A percentile compares a stretch with the other conserved stretches of the same genome.
phyloP scores from a whole-genome alignment of 2,329 filamentous ascomycete genomes.

The Elsinoe fawcettii region DNA sequence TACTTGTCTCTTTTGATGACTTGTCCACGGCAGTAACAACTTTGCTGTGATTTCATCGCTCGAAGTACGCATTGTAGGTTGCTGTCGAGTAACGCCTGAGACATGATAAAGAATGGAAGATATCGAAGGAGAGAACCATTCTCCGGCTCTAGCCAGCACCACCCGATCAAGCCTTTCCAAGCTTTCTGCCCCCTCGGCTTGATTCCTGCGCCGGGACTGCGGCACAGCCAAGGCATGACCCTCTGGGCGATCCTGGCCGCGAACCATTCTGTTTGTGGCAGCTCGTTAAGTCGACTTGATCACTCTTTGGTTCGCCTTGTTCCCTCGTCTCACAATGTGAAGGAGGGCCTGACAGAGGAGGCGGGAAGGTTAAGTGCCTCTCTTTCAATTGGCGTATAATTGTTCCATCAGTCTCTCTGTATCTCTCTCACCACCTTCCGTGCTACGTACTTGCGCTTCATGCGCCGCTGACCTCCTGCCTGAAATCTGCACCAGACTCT shows the following conservation, averaged over 20 bases:
- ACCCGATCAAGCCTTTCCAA: neutral
- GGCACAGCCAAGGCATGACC: neutral
- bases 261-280: neutral
- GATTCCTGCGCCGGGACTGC: neutral
- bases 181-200: neutral
- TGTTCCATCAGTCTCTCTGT: neutral
- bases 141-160: neutral
- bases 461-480: neutral
- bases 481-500: neutral
- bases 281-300: neutral
- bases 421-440: neutral
- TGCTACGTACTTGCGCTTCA: neutral
- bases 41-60: too few species aligned
- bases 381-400: neutral
- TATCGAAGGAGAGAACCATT: too few species aligned
- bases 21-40: too few species aligned
- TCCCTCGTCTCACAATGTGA: neutral
- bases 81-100: too few species aligned
- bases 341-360: neutral
- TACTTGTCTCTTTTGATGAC: too few species aligned
- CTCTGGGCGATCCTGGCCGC: neutral
- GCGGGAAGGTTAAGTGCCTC: neutral
- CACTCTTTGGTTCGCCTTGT: neutral
- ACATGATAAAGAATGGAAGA: too few species aligned
- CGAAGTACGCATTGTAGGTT: too few species aligned